Evolutionary conservation across 257 asterid species (phyloP), one percentile per base, ranked within the genome.

Genomic region (Solanum clarkiae): DNA sequence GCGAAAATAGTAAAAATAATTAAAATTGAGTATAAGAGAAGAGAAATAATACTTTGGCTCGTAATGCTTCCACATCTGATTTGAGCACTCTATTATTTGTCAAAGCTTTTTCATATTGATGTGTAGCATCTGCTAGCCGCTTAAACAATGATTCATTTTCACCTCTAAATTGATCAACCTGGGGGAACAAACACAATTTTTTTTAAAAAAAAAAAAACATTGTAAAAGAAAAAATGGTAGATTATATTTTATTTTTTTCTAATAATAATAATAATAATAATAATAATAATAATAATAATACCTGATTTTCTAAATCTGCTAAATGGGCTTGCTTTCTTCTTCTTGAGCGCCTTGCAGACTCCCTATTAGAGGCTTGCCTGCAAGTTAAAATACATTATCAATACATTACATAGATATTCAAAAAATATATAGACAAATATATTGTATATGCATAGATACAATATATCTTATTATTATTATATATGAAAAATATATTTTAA

Each of bases 291-390:
- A 36, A 7, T 24, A 66, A 7, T 22, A 29, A 9, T 85, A 93
- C 98, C 94, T 93, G 98, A 51, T 90, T 93, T 69, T 96, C 97
- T 45, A 96, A 96, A 63, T 93, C 99, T 9, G 92, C 84, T 86
- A 93, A 87, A 26, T 94, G 95, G 2, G 92, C 97, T 91, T 96
- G 99, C 88, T 96, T 96, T 84, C 98, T 86, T 85, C 90, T 88
- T 85, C 99, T 93, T 1, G 98, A 96, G 59, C 99, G 95, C 20
- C 96, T 85, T 26, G 99, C 99, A 49, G 99, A 94, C 72, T 96
- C 97, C 88, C 96, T 85, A 53, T 96, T 96, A 8, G 98, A 93
- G 57, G 89, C 94, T 97, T 89, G 94, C 93, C 42, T 36, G 42
- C 42, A 36, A 36, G 42, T 36, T 36, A 36, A 36, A 36, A 36